Conservation (phyloP, 257 asterid genomes). For the Knoxia roxburghii region DNA sequence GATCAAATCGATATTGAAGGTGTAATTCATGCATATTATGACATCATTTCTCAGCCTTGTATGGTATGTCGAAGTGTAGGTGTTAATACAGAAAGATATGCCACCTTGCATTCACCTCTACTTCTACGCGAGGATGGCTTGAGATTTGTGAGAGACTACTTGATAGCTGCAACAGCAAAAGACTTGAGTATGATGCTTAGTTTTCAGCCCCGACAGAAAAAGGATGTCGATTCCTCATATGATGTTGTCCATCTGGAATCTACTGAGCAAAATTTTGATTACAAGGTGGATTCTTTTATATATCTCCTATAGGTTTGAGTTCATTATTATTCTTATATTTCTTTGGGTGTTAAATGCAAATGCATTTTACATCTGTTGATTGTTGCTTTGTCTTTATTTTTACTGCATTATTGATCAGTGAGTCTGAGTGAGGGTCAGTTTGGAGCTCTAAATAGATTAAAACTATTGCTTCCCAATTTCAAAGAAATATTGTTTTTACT, state of each 20-base stretch:
- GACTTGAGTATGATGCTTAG: constrained; percentile 91
- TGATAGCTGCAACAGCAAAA: constrained; percentile 93
- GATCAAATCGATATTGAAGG: constrained; percentile 84
- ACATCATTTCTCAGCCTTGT: constrained; percentile 65
- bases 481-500: not conserved
- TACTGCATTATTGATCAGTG: not conserved
- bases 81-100: constrained; percentile 40
- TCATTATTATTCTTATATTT: not conserved
- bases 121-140: constrained; percentile 49
- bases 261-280: constrained; percentile 65
- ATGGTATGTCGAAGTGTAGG: constrained; percentile 43
- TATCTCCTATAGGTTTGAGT: not conserved
- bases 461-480: not conserved
- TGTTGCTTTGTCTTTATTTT: not conserved
- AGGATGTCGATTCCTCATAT: constrained; percentile 40
- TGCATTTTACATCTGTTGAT: not conserved
- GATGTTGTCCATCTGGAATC: constrained; percentile 51
- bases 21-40: constrained; percentile 85
- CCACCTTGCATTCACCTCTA: constrained; percentile 55
- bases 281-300: constrained; percentile 52
- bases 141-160: constrained; percentile 65
- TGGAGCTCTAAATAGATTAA: not conserved
- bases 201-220: constrained; percentile 49
- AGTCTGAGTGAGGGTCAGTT: no score
- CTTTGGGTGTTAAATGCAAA: not conserved